Conservation (phyloP, 129 eudicot species). For the Ambrosia artemisiifolia region DNA sequence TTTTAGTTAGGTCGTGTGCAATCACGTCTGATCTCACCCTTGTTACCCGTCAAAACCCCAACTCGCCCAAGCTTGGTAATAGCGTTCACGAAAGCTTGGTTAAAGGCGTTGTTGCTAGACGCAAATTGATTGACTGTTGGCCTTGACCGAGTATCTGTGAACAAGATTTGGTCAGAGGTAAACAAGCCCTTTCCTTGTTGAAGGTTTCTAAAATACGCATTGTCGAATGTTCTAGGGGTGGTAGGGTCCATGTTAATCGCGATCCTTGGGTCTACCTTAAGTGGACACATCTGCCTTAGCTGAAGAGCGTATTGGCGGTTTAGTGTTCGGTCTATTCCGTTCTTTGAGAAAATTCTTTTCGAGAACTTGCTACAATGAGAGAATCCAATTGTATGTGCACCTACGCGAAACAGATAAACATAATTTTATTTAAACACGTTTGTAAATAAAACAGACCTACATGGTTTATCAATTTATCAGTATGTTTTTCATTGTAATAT, state of each 20-base stretch:
- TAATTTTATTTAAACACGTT: no score
- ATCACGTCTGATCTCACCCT: conserved; percentile 72
- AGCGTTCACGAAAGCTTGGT: conserved; percentile 54
- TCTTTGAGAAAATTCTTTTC: conserved; percentile 42
- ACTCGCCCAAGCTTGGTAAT: conserved; percentile 73
- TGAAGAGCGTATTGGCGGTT: conserved; percentile 54
- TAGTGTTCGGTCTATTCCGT: conserved; percentile 52
- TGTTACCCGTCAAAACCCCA: conserved; percentile 71
- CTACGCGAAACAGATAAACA: conserved; percentile 25
- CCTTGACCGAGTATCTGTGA: conserved; percentile 51
- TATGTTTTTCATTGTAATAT: no score
- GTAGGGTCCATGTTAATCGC: conserved; percentile 87
- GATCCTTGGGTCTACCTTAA: conserved; percentile 57
- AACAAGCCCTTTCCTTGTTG: conserved; percentile 68
- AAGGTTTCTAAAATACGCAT: conserved; percentile 62
- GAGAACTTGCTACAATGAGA: conserved; percentile 80
- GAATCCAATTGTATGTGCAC: conserved; percentile 88
- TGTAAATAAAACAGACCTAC: neutral
- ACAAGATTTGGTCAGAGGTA: conserved; percentile 61
- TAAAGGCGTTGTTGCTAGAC: conserved; percentile 41
- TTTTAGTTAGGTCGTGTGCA: conserved; percentile 36
- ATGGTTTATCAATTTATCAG: no score
- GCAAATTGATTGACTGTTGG: conserved; percentile 61
- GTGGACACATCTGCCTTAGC: conserved; percentile 64
- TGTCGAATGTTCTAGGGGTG: conserved; percentile 70